These are phyloP conservation scores for Penicillium silybi DNA, from an alignment of 495 filamentous ascomycete genomes.

Conservation along the genomic window DNA sequence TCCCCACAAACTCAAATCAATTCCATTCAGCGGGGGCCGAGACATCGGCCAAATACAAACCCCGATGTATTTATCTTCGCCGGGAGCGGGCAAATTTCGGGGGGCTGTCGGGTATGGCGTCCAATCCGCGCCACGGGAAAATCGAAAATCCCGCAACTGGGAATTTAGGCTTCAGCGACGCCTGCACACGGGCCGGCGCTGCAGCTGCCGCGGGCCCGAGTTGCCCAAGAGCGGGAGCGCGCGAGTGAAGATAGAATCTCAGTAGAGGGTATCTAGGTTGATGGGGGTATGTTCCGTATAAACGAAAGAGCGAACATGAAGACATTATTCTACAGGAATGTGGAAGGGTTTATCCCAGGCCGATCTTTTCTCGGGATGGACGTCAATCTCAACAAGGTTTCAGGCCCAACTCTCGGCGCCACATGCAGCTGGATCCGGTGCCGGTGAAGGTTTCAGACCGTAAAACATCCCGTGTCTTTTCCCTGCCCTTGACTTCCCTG, in stretches of 20 bases:
- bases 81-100: constrained; percentile 14
- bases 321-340: neutral
- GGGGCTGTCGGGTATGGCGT: constrained; percentile 7
- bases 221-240: neutral
- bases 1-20: no score
- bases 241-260: neutral
- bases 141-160: constrained; percentile 16
- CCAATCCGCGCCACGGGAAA: constrained; percentile 22
- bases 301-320: neutral
- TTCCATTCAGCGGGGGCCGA: neutral
- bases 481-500: neutral
- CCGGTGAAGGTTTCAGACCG: no score
- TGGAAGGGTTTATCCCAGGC: neutral
- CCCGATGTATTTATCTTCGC: constrained; percentile 4
- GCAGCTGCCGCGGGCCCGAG: neutral
- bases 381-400: neutral
- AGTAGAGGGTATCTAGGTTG: neutral
- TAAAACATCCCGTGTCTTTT: neutral
- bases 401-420: neutral
- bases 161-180: constrained; percentile 8
- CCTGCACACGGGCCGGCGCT: constrained; percentile 9
- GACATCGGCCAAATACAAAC: neutral
- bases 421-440: neutral
- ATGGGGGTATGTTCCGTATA: neutral
- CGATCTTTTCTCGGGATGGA: neutral